phyloP scores from a whole-genome alignment of 2,329 filamentous ascomycete species.

The Paraphoma sp. region DNA sequence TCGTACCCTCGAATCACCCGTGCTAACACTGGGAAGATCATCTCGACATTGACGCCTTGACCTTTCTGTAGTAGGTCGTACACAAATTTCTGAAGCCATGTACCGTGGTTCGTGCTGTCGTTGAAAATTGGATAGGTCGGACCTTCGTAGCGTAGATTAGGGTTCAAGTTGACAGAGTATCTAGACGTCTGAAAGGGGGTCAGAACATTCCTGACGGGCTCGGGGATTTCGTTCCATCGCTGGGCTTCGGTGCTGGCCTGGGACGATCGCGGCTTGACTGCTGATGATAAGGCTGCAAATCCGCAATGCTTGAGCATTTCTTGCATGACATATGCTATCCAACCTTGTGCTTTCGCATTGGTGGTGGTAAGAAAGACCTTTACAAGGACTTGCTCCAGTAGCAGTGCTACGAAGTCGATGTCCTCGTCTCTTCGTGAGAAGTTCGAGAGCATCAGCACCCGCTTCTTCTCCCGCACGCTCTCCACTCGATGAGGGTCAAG shows the following conservation, averaged over 20 bases:
- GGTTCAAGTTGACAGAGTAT: constrained; percentile 68
- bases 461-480: constrained; percentile 74
- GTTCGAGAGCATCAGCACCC: constrained; percentile 87
- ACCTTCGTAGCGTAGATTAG: constrained; percentile 32
- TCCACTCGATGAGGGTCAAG: constrained; percentile 91
- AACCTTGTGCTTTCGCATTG: constrained; percentile 86
- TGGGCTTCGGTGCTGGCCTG: constrained; percentile 66
- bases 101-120: constrained; percentile 70
- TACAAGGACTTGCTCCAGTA: constrained; percentile 86
- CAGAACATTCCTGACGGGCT: constrained; percentile 79
- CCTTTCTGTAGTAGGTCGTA: constrained; percentile 82
- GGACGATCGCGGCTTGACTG: constrained; percentile 58
- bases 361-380: constrained; percentile 90
- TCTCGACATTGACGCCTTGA: constrained; percentile 74
- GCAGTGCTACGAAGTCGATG: constrained; percentile 82
- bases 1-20: constrained; percentile 87
- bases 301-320: constrained; percentile 81
- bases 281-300: constrained; percentile 55
- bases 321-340: constrained; percentile 94
- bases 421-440: constrained; percentile 80
- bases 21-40: constrained; percentile 81
- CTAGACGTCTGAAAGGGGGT: constrained; percentile 86
- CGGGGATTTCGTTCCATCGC: constrained; percentile 80
- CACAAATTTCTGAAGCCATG: constrained; percentile 83
- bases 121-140: constrained; percentile 78